These are phyloP conservation scores for Adansonia digitata DNA, from an alignment of 345 rosid species.

Conservation along the genomic window DNA sequence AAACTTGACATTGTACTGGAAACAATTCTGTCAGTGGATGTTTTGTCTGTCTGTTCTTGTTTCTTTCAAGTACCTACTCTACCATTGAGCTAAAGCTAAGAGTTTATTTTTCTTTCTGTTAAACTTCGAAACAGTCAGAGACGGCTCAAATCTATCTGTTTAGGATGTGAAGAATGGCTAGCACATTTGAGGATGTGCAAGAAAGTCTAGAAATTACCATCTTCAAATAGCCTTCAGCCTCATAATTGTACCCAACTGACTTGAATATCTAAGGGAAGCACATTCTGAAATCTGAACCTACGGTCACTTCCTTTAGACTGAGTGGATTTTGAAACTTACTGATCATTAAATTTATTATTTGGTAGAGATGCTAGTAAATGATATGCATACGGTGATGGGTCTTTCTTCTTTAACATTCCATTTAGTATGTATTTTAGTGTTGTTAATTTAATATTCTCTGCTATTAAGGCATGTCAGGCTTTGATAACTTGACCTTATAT, in stretches of 20 bases:
- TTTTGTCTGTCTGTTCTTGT: background rate
- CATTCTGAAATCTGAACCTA: background rate
- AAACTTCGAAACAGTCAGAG: background rate
- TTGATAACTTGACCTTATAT: background rate
- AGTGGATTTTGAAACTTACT: background rate
- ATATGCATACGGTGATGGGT: background rate
- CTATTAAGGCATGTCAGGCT: background rate
- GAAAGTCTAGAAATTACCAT: background rate
- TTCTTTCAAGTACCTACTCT: background rate
- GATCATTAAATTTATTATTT: background rate
- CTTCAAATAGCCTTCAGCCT: background rate
- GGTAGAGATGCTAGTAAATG: background rate
- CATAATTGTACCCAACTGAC: background rate
- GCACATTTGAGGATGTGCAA: background rate
- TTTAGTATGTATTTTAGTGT: background rate
- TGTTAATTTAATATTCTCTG: background rate
- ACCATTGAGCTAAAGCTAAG: background rate
- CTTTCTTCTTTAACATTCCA: background rate
- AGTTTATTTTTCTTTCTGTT: background rate
- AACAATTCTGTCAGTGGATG: background rate
- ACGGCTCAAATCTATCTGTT: background rate
- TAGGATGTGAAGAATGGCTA: background rate
- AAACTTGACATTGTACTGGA: background rate
- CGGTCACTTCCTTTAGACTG: background rate
- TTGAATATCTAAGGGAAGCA: background rate